Conservation (phyloP, 768 basidiomycete genomes). For the Rhizopogon vesiculosus region DNA sequence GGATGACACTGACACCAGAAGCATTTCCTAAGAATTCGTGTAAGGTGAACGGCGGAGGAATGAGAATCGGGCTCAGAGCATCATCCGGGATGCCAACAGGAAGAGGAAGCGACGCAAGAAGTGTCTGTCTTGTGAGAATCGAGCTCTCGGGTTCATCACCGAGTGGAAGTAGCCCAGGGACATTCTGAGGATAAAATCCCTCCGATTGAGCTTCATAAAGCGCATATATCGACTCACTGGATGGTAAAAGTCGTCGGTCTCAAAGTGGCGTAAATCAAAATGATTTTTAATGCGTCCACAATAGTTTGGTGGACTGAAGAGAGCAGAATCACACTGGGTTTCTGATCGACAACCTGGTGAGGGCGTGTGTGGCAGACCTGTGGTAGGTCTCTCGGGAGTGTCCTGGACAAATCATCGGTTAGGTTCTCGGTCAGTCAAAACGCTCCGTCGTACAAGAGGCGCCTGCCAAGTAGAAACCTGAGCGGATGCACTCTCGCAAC, state of each 20-base stretch:
- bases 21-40: conserved; percentile 64
- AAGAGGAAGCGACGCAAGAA: conserved; percentile 57
- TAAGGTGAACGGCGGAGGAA: conserved; percentile 59
- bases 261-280: no score
- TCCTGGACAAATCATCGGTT: neutral
- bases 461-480: neutral
- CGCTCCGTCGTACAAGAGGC: neutral
- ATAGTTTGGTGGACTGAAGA: neutral
- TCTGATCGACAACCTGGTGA: neutral
- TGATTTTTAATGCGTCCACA: neutral
- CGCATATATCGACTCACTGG: conserved; percentile 19
- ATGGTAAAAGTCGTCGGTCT: conserved; percentile 2
- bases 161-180: neutral
- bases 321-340: neutral
- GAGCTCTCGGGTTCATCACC: conserved; percentile 30
- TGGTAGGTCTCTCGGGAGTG: neutral
- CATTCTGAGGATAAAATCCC: neutral
- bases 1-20: conserved; percentile 43
- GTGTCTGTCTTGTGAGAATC: conserved; percentile 48
- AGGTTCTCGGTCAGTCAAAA: neutral
- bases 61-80: conserved; percentile 61
- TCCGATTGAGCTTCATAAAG: neutral
- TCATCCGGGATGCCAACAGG: conserved; percentile 62
- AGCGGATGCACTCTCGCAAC: neutral
- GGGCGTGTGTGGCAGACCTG: neutral